phyloP scores from a whole-genome alignment of 768 basidiomycete species.

The Tulasnella sp. region DNA sequence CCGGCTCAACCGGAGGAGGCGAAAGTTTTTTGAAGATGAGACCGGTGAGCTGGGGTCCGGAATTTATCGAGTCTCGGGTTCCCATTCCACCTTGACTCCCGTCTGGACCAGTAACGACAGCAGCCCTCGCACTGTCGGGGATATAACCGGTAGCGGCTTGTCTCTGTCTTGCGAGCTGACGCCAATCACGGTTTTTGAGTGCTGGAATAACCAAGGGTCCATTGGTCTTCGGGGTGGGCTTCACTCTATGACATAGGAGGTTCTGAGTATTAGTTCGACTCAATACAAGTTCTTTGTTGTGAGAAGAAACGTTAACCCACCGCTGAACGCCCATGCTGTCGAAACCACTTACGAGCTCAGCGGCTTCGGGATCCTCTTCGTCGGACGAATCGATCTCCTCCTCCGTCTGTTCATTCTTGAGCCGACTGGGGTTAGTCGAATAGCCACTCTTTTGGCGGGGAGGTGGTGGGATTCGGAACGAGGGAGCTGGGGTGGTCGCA shows the following conservation, averaged over 20 bases:
- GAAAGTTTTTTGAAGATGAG: slow-evolving; percentile 44
- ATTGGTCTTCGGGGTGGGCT: slow-evolving; percentile 34
- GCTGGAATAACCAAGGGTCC: slow-evolving; percentile 79
- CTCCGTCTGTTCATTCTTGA: slow-evolving; percentile 28
- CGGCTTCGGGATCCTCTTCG: slow-evolving; percentile 46
- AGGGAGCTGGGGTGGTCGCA: slow-evolving; percentile 28
- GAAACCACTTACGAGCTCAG: slow-evolving; percentile 65
- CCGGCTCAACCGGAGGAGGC: slow-evolving; percentile 26
- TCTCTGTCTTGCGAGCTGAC: slow-evolving; percentile 63
- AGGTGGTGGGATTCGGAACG: slow-evolving; percentile 53
- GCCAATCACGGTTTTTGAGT: slow-evolving; percentile 85
- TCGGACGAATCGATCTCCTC: slow-evolving; percentile 23
- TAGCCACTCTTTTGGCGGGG: slow-evolving; percentile 44
- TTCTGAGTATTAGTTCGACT: slow-evolving; percentile 55
- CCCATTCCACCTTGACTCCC: slow-evolving; percentile 74
- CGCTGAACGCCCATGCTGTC: slow-evolving; percentile 71
- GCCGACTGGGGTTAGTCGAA: slow-evolving; percentile 33
- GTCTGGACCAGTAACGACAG: slow-evolving; percentile 46
- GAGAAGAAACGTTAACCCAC: slow-evolving; percentile 49
- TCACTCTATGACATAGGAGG: slow-evolving; percentile 24
- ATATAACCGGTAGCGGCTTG: slow-evolving; percentile 50
- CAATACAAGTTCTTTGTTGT: slow-evolving; percentile 31
- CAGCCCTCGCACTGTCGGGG: slow-evolving; percentile 51
- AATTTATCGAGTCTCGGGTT: slow-evolving; percentile 65
- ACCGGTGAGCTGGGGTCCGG: slow-evolving; percentile 62